A percentile compares a stretch with the other conserved stretches of the same genome.
Evolutionary conservation across 2,329 filamentous ascomycete species (phyloP).

Genomic region (Plenodomus tracheiphilus): DNA sequence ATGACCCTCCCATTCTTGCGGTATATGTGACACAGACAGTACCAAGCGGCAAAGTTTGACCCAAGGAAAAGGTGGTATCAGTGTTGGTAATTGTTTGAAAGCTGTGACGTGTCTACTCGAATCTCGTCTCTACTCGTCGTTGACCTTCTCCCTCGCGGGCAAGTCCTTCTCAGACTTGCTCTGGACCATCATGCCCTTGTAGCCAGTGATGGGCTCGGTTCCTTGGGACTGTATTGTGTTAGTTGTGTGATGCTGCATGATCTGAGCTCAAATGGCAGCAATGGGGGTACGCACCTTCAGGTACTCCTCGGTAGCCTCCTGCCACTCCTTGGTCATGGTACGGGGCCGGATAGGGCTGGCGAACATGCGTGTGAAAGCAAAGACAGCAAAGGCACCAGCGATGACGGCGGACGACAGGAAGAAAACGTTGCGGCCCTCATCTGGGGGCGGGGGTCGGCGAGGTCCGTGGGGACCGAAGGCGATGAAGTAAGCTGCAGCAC

Average conservation of each 20-base stretch:
- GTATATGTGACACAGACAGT: slow-evolving; percentile 39
- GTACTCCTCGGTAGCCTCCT: slow-evolving; percentile 93
- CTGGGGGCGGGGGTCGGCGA: slow-evolving; percentile 78
- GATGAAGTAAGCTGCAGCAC: slow-evolving; percentile 92
- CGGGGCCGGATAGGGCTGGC: slow-evolving; percentile 67
- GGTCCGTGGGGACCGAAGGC: slow-evolving; percentile 96
- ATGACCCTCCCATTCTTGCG: slow-evolving; percentile 23
- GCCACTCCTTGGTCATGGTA: slow-evolving; percentile 97
- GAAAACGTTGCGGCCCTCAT: slow-evolving; percentile 79
- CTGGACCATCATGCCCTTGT: slow-evolving; percentile 47
- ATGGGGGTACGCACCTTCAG: slow-evolving; percentile 70
- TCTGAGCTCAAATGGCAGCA: slow-evolving; percentile 1
- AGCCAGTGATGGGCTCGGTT: slow-evolving; percentile 44
- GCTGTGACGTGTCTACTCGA: slow-evolving; percentile 21
- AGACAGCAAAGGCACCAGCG: slow-evolving; percentile 68
- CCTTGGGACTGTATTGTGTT: slow-evolving; percentile 39
- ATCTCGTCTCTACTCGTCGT: slow-evolving; percentile 37
- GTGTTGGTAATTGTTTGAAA: slow-evolving; percentile 38
- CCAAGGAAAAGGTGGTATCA: slow-evolving; percentile 41
- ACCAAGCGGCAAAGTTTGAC: slow-evolving; percentile 41
- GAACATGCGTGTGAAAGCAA: slow-evolving; percentile 71
- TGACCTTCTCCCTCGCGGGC: slow-evolving; percentile 28
- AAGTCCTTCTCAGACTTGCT: slow-evolving; percentile 42
- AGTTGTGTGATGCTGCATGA: slow-evolving; percentile 9
- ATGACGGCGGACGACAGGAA: slow-evolving; percentile 72